Evolutionary conservation across 768 basidiomycete genomes (phyloP), one percentile per base, ranked within the genome.

Genomic region (Hortiboletus flavorubellus): DNA sequence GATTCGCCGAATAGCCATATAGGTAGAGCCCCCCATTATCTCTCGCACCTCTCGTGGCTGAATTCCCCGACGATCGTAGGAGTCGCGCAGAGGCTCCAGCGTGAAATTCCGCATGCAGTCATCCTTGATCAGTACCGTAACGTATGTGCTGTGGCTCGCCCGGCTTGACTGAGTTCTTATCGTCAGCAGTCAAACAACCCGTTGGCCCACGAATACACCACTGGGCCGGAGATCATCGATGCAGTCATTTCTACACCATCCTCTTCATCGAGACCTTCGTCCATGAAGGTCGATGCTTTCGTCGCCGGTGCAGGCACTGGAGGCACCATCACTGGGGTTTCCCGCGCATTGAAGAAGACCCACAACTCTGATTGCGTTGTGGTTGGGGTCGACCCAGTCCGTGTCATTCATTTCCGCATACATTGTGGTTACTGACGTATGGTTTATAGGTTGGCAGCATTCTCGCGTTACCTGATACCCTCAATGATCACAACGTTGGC

Each of bases 51-150:
- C 80, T 87, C 84, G 82, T 84, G 83, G 82, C 84, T 90, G 86
- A 89, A 89, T 86, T 86, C 86, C 86, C 87, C 80, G 81, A 86
- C 85, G 85, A 84, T 80, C 72, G 68, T 64, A 96, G 95, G 93
- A 59, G 86, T 97, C 57, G 96, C 96, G 12, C 75, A 83, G 61
- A 81, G 80, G 45, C 75, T 98, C 18, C 82, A 87, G 60, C 78
- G 82, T 46, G 81, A 87, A 67, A 95, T 94, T 30, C 91, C 92
- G 0, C 67, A 88, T 53, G 93, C 82, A 4, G 81, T 99, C 65
- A 97, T 98, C 61, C 80, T 99, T 10, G 91, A 98, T 70, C 97
- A 99, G 69, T 99, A 91, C 68, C 73, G 80, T 52, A 91, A 91
- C 59, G 87, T 89, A 55, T 33, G 84, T 74, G 15, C 37, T 10